Base-by-base conservation (phyloP, 257 asterid genomes). In the Cruciata laevipes region DNA sequence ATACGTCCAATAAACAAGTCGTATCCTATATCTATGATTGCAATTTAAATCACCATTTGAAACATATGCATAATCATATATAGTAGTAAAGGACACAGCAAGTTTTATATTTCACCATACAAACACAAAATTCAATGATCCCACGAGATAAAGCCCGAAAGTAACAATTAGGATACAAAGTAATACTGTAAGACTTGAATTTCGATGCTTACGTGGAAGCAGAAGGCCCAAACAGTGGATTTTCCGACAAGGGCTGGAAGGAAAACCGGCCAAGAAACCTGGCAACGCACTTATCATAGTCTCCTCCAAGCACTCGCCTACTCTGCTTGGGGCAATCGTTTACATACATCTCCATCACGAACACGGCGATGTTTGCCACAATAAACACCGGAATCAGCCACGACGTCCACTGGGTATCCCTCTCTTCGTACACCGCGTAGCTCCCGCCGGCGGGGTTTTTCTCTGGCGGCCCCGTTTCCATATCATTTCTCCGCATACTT, bases 191-290 rank as follows among this genome's bases (percentile, higher is more conserved):
- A 25, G 7, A 59, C 5, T 70, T 47, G 18, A 33, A 51, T n/a
- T 14, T 32, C 16, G 16, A 61, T 37, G 47, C 95, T 84, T 74
- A 93, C 99, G 96, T 85, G 23, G 85, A 74, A 71, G 95, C 79
- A 75, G 99, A 88, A 77, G 99, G 97, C 2, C 99, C 99, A 21
- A 93, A 75, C 53, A 86, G 69, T 24, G 98, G 99, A 79, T 93
- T 93, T 74, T 93, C 89, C 40, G 79, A 67, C 55, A 84, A 53
- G 3, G 97, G 97, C 87, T 93, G 95, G 63, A 88, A 93, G 27
- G 97, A 86, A 51, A 90, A 80, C 75, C 97, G 75, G 67, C 95
- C 88, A 5, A 89, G 89, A 74, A 88, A 88, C 80, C 84, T 76
- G 0, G 85, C 89, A 20, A 83, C 84, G 60, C 98, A 92, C 77